Evolutionary conservation across 768 basidiomycete genomes (phyloP), one percentile per base, ranked within the genome.

Genomic region (Rubroboletus pulcherrimus): DNA sequence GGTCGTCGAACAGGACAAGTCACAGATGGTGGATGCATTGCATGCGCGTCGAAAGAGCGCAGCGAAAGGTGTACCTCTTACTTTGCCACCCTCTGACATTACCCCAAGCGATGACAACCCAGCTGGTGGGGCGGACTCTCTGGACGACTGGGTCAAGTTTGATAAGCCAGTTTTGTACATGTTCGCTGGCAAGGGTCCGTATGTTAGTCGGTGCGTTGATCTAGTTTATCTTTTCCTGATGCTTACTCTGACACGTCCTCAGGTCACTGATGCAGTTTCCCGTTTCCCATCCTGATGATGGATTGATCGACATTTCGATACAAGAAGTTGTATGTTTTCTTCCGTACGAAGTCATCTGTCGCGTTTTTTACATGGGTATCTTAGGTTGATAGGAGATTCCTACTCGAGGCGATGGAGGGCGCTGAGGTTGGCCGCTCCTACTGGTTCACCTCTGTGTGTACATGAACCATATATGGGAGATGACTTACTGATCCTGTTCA

Each of bases 191-290:
- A 86, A 91, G 70, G 87, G 87, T 19, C 89, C 91, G 6, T 91
- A 82, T 70, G 85, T 89, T 40, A 80, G 77, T 51, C 76, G 83
- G 87, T 85, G 62, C 53, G 74, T 57, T 12, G 38, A 42, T 31
- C 21, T 29, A 39, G 17, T 24, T 43, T 14, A 3, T 34, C 7
- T 44, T 38, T 3, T 15, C 34, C 29, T 26, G 24, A 31, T 15
- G 2, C 12, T 38, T 14, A 34, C 19, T 8, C 48, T 56, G 19
- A 52, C 38, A 11, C n/a, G 31, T 31, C 39, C 14, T 56, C 49
- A 87, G 87, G 17, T 86, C 88, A 54, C 77, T 87, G 37, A 86
- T 93, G 86, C 83, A 90, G 26, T 94, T 93, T 65, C 93, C 91
- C 0, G 85, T 90, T 4, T 89, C 89, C 21, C 67, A 86, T 48